Evolutionary conservation across 2,329 filamentous ascomycete species (phyloP).

Genomic region (Teratosphaeria gauchensis): DNA sequence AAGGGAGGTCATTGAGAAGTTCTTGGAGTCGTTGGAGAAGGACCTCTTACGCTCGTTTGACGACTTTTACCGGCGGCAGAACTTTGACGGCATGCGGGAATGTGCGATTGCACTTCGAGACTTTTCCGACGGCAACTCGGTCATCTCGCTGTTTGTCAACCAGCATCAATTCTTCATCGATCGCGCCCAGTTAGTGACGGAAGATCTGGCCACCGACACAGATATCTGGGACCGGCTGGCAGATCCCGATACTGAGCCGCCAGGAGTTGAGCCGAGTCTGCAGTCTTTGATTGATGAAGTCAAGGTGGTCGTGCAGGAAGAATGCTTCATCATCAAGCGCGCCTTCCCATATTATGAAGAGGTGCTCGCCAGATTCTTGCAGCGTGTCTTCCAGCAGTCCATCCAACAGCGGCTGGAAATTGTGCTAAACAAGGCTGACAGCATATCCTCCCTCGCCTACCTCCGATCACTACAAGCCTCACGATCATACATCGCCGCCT

Average conservation of each 20-base stretch:
- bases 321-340: constrained; percentile 91
- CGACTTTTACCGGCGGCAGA: constrained; percentile 87
- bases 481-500: constrained; percentile 71
- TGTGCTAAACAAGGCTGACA: constrained; percentile 88
- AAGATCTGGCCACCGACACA: constrained; percentile 68
- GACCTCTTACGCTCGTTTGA: constrained; percentile 94
- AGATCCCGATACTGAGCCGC: constrained; percentile 86
- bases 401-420: constrained; percentile 93
- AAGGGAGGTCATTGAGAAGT: constrained; percentile 88
- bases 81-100: constrained; percentile 97
- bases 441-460: constrained; percentile 85
- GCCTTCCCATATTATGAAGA: constrained; percentile 96
- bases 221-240: constrained; percentile 79
- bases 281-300: constrained; percentile 92
- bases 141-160: constrained; percentile 93
- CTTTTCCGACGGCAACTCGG: constrained; percentile 91
- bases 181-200: constrained; percentile 78
- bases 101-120: constrained; percentile 89
- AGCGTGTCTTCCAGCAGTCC: constrained; percentile 94
- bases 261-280: constrained; percentile 81
- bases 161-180: constrained; percentile 99
- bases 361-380: constrained; percentile 83
- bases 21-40: constrained; percentile 89
- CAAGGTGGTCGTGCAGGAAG: constrained; percentile 89
- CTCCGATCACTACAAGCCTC: constrained; percentile 84